Percentiles rank a stretch among this genome's conserved stretches.
Evolutionary conservation across 352 stramenopile species (phyloP).

Genomic region (Phytophthora pistaciae): DNA sequence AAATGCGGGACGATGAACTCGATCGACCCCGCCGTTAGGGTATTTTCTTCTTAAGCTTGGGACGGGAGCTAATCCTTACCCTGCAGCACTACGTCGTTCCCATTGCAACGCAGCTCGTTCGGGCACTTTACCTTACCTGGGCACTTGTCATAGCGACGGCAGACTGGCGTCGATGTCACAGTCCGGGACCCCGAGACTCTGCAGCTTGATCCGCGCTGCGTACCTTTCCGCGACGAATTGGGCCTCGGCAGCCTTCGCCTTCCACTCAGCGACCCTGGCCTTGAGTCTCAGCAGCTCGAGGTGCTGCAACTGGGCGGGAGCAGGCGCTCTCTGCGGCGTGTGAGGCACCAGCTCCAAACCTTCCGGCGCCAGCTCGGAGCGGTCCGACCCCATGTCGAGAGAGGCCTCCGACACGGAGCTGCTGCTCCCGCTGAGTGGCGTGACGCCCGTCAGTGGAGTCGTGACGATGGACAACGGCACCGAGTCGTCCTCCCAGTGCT

Average conservation of each 20-base stretch:
- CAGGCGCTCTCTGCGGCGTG: background rate
- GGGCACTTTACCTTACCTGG: too few relatives aligned
- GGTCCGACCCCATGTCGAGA: slow-evolving; percentile 6
- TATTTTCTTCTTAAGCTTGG: slow-evolving; percentile 2
- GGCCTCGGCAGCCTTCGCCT: slow-evolving; percentile 2
- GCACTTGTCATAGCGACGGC: slow-evolving; percentile 5
- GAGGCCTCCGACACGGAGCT: slow-evolving; percentile 1
- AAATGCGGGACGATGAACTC: background rate
- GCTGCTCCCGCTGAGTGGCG: background rate
- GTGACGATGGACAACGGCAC: background rate
- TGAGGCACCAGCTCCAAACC: slow-evolving; percentile 6
- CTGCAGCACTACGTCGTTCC: background rate
- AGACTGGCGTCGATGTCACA: slow-evolving; percentile 11
- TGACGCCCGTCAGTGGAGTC: background rate
- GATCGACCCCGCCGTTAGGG: background rate
- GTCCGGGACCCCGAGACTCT: slow-evolving; percentile 10
- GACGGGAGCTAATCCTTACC: background rate
- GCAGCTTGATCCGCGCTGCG: slow-evolving; percentile 10
- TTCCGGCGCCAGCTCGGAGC: background rate
- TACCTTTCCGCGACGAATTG: slow-evolving; percentile 10
- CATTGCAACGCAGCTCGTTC: background rate
- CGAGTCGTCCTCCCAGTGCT: background rate
- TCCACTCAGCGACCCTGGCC: slow-evolving; percentile 10
- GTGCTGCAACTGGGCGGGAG: background rate
- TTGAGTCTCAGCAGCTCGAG: slow-evolving; percentile 15